These are phyloP conservation scores for Kazachstania taianensis DNA, from an alignment of 805 yeast genomes.

Conservation along the genomic window DNA sequence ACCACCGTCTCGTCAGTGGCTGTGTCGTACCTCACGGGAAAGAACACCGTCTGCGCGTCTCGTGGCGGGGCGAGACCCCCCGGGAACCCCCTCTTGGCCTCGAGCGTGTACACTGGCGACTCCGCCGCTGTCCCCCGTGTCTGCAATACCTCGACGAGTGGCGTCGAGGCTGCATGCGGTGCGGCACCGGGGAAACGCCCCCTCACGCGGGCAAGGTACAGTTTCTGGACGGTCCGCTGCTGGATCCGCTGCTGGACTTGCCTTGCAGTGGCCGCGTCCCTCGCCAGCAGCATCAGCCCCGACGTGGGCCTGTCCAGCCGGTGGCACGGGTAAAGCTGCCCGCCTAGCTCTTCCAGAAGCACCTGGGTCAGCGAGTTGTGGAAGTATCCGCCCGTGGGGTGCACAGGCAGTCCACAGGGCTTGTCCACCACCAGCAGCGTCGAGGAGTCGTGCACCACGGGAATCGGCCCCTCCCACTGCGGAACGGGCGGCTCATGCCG, in stretches of 20 bases:
- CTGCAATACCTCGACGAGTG: too few relatives aligned
- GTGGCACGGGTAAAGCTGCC: conserved; percentile 67
- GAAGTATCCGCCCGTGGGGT: conserved; percentile 82
- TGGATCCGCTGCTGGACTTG: conserved; percentile 47
- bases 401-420: conserved; percentile 90
- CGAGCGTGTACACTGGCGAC: conserved; percentile 53
- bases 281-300: conserved; percentile 62
- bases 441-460: conserved; percentile 60
- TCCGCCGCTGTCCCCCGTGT: conserved; percentile 10
- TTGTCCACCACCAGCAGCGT: conserved; percentile 77
- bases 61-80: conserved; percentile 35
- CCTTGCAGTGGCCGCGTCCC: conserved; percentile 40
- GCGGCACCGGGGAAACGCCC: conserved; percentile 61
- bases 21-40: conserved; percentile 51
- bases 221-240: conserved; percentile 59
- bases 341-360: conserved; percentile 31
- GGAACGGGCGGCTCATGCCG: conserved; percentile 86
- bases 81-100: conserved; percentile 59
- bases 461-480: conserved; percentile 15
- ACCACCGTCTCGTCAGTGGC: conserved; percentile 44
- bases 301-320: conserved; percentile 85
- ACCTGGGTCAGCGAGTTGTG: conserved; percentile 66
- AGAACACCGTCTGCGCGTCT: conserved; percentile 62
- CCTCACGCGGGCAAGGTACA: conserved; percentile 74
- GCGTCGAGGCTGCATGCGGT: neutral